Conservation (phyloP, 2,329 filamentous ascomycete species). For the Colletotrichum eremochloae region DNA sequence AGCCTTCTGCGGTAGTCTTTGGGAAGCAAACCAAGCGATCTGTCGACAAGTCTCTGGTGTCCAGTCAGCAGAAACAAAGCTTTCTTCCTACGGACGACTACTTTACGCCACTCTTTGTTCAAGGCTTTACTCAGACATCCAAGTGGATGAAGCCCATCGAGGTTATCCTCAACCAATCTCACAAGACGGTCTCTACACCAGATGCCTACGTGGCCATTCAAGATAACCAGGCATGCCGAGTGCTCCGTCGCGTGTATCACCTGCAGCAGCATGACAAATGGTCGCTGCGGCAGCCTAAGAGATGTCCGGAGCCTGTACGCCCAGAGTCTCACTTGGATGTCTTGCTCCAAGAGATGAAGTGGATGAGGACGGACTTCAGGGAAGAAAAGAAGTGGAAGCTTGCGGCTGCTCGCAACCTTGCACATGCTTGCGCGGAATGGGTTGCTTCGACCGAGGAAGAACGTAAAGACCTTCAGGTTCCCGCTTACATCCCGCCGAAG, state of each 20-base stretch:
- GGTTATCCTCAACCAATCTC: constrained; percentile 82
- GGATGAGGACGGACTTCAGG: constrained; percentile 97
- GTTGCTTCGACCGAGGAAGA: constrained; percentile 74
- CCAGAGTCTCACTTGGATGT: constrained; percentile 87
- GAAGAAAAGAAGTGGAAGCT: constrained; percentile 97
- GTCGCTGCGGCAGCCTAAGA: constrained; percentile 90
- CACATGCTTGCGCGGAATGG: constrained; percentile 87
- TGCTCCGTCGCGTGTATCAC: constrained; percentile 88
- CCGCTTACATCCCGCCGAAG: constrained; percentile 63
- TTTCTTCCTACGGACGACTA: constrained; percentile 70
- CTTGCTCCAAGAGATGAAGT: constrained; percentile 91
- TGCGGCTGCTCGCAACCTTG: constrained; percentile 82
- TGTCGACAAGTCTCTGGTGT: constrained; percentile 61
- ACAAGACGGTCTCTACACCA: constrained; percentile 89
- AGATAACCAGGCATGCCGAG: constrained; percentile 88
- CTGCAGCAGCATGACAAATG: constrained; percentile 92
- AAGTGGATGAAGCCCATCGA: constrained; percentile 75
- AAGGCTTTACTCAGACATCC: constrained; percentile 67
- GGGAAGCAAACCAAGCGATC: constrained; percentile 72
- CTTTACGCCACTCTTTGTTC: constrained; percentile 73
- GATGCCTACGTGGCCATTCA: constrained; percentile 87
- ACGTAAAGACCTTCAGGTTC: constrained; percentile 77
- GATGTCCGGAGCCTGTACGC: constrained; percentile 83
- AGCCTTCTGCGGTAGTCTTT: constrained; percentile 82
- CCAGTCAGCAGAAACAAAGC: constrained; percentile 57